Evolutionary conservation across 148 eudicot genomes (phyloP).

Genomic region (Polygonum aviculare): DNA sequence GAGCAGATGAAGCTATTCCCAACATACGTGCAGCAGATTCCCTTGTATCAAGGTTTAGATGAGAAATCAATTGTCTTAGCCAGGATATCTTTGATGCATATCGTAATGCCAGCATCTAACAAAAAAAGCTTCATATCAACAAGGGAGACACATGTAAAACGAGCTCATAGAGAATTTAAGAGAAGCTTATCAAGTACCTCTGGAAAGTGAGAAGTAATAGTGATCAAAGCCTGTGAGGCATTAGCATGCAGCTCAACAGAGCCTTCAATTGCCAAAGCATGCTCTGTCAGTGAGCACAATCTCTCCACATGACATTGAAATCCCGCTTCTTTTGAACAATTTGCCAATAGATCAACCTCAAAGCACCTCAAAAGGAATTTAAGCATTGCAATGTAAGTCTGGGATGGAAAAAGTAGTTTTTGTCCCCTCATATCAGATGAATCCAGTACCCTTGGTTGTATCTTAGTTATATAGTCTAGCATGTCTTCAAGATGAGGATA

Average conservation of each 20-base stretch:
- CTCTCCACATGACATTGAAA: slow-evolving; percentile 39
- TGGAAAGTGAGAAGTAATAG: slow-evolving; percentile 62
- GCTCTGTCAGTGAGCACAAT: slow-evolving; percentile 69
- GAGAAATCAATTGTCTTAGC: slow-evolving; percentile 71
- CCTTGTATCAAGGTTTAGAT: slow-evolving; percentile 72
- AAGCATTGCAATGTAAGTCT: slow-evolving; percentile 68
- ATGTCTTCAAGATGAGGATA: slow-evolving; percentile 71
- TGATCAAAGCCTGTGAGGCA: slow-evolving; percentile 68
- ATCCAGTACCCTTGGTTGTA: slow-evolving; percentile 55
- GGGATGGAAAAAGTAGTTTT: slow-evolving; percentile 67
- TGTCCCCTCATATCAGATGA: slow-evolving; percentile 39
- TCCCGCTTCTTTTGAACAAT: slow-evolving; percentile 27
- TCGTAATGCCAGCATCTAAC: slow-evolving; percentile 63
- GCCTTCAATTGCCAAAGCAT: slow-evolving; percentile 92
- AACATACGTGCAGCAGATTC: slow-evolving; percentile 84
- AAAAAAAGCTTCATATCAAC: slow-evolving; percentile 11
- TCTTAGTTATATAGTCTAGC: slow-evolving; percentile 57
- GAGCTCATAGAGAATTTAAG: not conserved
- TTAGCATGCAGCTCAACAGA: slow-evolving; percentile 83
- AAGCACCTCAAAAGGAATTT: slow-evolving; percentile 81
- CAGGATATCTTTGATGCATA: slow-evolving; percentile 71
- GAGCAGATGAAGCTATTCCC: slow-evolving; percentile 81
- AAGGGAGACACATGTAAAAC: not conserved
- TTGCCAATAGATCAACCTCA: slow-evolving; percentile 47
- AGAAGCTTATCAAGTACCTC: slow-evolving; percentile 37